These are phyloP conservation scores for Kazachstania taianensis DNA, from an alignment of 805 yeast species.

Conservation along the genomic window DNA sequence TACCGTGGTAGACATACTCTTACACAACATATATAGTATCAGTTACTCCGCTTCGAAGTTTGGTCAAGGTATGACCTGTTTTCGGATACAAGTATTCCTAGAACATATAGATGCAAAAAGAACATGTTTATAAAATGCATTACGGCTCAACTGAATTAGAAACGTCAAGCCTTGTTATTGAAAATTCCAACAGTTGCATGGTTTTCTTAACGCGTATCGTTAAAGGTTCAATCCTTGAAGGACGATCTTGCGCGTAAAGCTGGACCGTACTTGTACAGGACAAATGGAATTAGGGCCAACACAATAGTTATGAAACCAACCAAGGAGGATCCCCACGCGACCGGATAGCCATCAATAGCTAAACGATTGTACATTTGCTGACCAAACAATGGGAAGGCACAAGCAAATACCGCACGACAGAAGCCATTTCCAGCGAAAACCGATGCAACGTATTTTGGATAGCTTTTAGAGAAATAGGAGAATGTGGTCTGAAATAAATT, in stretches of 20 bases:
- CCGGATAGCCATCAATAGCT: constrained; percentile 40
- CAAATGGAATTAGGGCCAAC: constrained; percentile 39
- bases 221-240: constrained; percentile 1
- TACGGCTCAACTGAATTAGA: too few relatives aligned
- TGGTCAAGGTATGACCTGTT: too few relatives aligned
- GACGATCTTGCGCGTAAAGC: constrained; percentile 25
- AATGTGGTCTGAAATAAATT: constrained; percentile 42
- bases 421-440: constrained; percentile 49
- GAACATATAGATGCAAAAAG: too few relatives aligned
- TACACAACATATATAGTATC: too few relatives aligned
- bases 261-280: constrained; percentile 36
- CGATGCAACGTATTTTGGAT: constrained; percentile 42
- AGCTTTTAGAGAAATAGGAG: constrained; percentile 40
- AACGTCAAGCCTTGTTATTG: too few relatives aligned
- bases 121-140: too few relatives aligned
- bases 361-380: constrained; percentile 44
- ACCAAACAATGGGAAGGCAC: constrained; percentile 57
- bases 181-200: too few relatives aligned
- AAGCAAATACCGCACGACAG: constrained; percentile 41
- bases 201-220: too few relatives aligned
- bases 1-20: too few relatives aligned
- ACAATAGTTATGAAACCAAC: constrained; percentile 36
- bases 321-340: constrained; percentile 47
- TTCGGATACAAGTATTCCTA: too few relatives aligned
- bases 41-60: too few relatives aligned